Evolutionary conservation across 2,329 filamentous ascomycete species (phyloP).

Genomic region (Epichloe sylvatica): DNA sequence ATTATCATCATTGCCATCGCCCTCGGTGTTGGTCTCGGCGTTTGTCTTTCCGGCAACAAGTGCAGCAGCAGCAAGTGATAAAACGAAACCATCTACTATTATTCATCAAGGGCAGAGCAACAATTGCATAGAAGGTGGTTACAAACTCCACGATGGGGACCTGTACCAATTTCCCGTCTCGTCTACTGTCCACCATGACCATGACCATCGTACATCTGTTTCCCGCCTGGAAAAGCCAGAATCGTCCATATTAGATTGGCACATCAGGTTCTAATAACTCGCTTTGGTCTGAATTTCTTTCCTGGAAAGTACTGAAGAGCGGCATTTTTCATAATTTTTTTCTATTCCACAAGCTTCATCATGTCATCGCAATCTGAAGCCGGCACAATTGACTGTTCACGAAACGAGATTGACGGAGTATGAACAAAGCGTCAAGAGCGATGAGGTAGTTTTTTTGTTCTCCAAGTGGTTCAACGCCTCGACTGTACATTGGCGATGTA

Average conservation of each 20-base stretch:
- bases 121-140: not conserved
- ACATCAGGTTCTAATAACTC: not conserved
- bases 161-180: not conserved
- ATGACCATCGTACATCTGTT: not conserved
- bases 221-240: not conserved
- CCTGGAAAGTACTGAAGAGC: not conserved
- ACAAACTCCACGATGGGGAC: not conserved
- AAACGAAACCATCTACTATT: not conserved
- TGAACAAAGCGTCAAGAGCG: too few relatives aligned
- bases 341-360: too few relatives aligned
- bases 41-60: slow-evolving; percentile 23
- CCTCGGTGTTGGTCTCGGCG: slow-evolving; percentile 39
- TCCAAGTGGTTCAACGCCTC: too few relatives aligned
- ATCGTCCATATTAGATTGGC: not conserved
- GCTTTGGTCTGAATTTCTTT: not conserved
- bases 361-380: too few relatives aligned
- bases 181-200: not conserved
- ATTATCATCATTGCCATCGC: slow-evolving; percentile 43
- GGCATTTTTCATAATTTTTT: too few relatives aligned
- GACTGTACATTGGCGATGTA: too few relatives aligned
- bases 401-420: too few relatives aligned
- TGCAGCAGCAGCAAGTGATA: slow-evolving; percentile 4
- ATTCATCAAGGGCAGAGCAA: not conserved
- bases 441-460: too few relatives aligned
- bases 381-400: too few relatives aligned